Base-by-base conservation (phyloP, 495 filamentous ascomycete species). In the Aspergillus saccharolyticus region DNA sequence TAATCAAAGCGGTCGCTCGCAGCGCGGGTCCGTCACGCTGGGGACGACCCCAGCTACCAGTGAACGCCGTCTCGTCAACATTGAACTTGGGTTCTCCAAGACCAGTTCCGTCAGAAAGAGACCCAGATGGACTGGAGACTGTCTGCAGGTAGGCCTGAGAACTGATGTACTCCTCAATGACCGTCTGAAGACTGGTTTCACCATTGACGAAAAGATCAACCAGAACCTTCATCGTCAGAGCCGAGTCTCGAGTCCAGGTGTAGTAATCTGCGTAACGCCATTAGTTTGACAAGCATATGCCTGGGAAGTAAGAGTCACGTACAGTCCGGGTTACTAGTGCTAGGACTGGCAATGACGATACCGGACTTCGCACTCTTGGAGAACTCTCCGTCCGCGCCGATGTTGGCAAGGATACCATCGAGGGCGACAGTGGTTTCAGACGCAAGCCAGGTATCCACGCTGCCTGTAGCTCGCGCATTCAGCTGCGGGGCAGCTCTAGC, bases 191-290 rank as follows among this genome's bases (percentile, higher is more conserved):
- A 6, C 68, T 67, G 25, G 75, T 72, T 65, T 88, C 80, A 39
- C 76, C 81, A 47, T 79, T 66, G 61, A 73, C 72, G 64, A 87
- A 83, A 30, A 78, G 63, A 58, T 89, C 85, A 39, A 85, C 70
- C 28, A 89, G 57, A 12, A 69, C 68, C 61, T 85, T 87, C 66
- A 85, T 77, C 4, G 82, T 80, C 58, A 90, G 70, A 9, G 83
- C 79, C n/a, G 83, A 78, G 63, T 89, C 87, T 56, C 87, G 75
- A n/a, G 83, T 87, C 87, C 87, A 90, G 12, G 85, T 86, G 59
- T 81, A 89, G 47, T 69, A 77, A 44, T 76, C 72, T 74, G 24
- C 9, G 25, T 1, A 30, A 10, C 1, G 17, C 22, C 17, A 15
- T 4, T 39, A 6, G 10, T 2, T 2, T 2, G 17, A 17, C 16